phyloP scores from a whole-genome alignment of 176 grass and related monocot genomes.

The Oropetium thomaeum region DNA sequence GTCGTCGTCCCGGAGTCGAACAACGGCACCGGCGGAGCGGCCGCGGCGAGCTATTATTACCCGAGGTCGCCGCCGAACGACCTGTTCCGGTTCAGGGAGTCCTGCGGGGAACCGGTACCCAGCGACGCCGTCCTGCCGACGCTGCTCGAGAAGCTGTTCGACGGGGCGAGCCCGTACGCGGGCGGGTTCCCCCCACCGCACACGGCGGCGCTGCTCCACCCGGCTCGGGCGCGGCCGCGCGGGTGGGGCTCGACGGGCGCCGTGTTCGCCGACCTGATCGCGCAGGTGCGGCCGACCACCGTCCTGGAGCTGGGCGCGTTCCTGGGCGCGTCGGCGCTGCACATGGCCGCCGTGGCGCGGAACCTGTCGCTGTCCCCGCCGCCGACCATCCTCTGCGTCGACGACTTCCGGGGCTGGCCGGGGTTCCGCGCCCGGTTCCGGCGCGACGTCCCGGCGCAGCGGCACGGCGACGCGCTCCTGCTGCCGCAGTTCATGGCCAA shows the following conservation, averaged over 20 bases:
- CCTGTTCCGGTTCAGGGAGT: slow-evolving; percentile 65
- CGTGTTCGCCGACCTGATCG: slow-evolving; percentile 82
- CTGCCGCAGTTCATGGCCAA: slow-evolving; percentile 98
- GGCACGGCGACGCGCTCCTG: slow-evolving; percentile 62
- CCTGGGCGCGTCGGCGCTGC: slow-evolving; percentile 93
- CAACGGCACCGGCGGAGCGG: background rate
- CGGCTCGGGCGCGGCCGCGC: slow-evolving; percentile 45
- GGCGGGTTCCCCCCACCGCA: slow-evolving; percentile 60
- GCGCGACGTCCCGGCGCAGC: slow-evolving; percentile 59
- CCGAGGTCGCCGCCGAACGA: slow-evolving; percentile 49
- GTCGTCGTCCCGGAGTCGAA: background rate
- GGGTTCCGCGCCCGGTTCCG: slow-evolving; percentile 62
- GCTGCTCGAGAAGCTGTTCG: slow-evolving; percentile 58
- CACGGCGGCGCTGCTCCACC: slow-evolving; percentile 52
- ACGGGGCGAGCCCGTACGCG: slow-evolving; percentile 69
- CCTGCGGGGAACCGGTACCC: slow-evolving; percentile 50
- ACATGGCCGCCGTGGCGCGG: slow-evolving; percentile 69
- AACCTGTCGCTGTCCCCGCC: slow-evolving; percentile 57
- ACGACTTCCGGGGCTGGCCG: slow-evolving; percentile 98
- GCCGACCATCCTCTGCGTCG: slow-evolving; percentile 78
- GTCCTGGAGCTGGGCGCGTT: slow-evolving; percentile 96
- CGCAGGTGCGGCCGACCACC: slow-evolving; percentile 49
- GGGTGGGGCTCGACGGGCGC: slow-evolving; percentile 88
- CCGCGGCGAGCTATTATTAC: background rate
- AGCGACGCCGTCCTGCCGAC: slow-evolving; percentile 48